phyloP scores from a whole-genome alignment of 2,329 filamentous ascomycete genomes.

The Uncinocarpus reesii region DNA sequence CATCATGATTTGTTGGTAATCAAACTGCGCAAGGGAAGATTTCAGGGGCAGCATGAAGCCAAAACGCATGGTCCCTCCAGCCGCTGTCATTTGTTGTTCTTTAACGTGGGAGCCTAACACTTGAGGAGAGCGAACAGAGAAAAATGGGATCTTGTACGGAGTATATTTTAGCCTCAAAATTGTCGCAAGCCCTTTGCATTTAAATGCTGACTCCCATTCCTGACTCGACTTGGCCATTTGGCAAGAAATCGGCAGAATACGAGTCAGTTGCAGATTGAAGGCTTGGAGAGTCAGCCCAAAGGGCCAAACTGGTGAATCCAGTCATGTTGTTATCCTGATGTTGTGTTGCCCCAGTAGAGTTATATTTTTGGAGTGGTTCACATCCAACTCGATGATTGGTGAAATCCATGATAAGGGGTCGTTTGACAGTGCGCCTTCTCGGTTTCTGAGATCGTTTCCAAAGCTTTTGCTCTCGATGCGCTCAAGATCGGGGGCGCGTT shows the following conservation, averaged over 20 bases:
- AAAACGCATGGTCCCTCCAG: background rate
- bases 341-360: background rate
- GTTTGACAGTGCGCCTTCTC: constrained; percentile 1
- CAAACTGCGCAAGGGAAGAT: too few relatives aligned
- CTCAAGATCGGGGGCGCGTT: too few relatives aligned
- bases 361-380: background rate
- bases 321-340: background rate
- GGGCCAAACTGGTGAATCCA: too few relatives aligned
- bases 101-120: background rate
- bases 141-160: too few relatives aligned
- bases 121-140: background rate
- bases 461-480: background rate
- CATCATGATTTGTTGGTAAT: too few relatives aligned
- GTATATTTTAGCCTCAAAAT: too few relatives aligned
- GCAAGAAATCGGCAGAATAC: constrained; percentile 3
- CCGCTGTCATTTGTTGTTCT: background rate
- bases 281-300: too few relatives aligned
- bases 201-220: background rate
- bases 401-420: constrained; percentile 5
- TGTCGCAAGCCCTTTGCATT: too few relatives aligned
- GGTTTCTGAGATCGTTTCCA: background rate
- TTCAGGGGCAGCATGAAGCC: background rate
- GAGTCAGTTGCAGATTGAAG: constrained; percentile 2
- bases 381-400: constrained; percentile 1
- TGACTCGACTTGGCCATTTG: background rate